Percentiles rank a stretch among this genome's conserved stretches.
These are phyloP conservation scores for Pythium angustatum DNA, from an alignment of 352 stramenopile genomes.

Conservation along the genomic window DNA sequence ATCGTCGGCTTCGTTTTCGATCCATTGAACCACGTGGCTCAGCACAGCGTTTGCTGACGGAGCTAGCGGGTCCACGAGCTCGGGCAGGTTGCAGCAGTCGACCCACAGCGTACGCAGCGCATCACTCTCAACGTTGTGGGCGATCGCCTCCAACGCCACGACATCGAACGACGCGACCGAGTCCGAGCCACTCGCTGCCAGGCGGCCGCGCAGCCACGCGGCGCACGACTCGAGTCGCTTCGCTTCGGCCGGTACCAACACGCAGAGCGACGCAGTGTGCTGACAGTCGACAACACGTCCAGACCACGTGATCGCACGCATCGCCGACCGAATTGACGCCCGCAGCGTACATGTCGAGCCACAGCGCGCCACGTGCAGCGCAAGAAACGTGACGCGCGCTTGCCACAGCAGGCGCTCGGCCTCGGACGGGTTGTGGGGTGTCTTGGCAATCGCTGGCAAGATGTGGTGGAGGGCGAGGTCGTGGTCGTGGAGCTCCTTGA, in stretches of 20 bases:
- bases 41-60: constrained; percentile 28
- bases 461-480: constrained; percentile 73
- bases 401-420: constrained; percentile 1
- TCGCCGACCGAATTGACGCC: constrained; percentile 11
- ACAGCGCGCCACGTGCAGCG: constrained; percentile 18
- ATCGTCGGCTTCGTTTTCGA: constrained; percentile 39
- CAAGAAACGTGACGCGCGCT: constrained; percentile 22
- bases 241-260: constrained; percentile 8
- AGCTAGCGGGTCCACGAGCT: constrained; percentile 40
- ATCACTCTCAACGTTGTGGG: constrained; percentile 7
- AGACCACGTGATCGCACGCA: constrained; percentile 24
- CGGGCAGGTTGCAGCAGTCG: constrained; percentile 40
- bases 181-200: not conserved
- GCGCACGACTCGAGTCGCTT: constrained; percentile 8
- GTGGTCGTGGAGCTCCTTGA: constrained; percentile 69
- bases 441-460: constrained; percentile 42
- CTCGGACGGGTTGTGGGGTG: not conserved
- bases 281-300: constrained; percentile 1
- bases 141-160: constrained; percentile 14
- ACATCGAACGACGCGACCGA: constrained; percentile 8
- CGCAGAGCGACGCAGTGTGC: constrained; percentile 1
- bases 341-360: constrained; percentile 6
- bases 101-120: constrained; percentile 43
- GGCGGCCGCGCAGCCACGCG: constrained; percentile 4
- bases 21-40: constrained; percentile 46